Evolutionary conservation across 148 eudicot genomes (phyloP), one percentile per base, ranked within the genome.

Genomic region (Linanthus parryae): DNA sequence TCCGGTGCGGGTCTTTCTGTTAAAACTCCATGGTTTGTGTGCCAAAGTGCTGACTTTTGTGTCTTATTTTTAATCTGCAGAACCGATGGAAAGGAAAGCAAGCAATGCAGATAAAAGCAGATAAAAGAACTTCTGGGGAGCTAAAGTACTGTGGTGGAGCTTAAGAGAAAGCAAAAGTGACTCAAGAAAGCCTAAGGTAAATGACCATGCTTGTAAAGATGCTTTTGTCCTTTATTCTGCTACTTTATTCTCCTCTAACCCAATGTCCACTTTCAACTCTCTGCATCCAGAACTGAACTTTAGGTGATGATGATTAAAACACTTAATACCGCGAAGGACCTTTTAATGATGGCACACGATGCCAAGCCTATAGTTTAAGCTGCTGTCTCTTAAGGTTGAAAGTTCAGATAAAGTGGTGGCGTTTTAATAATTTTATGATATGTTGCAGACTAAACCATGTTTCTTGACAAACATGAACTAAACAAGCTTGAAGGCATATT

Each of bases 101-200:
- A 49, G 2, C 24, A 26, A 8, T 40, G 29, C 10, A 25, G 31
- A 53, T n/a, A n/a, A n/a, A n/a, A n/a, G 11, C 29, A 16, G 54
- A 40, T n/a, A n/a, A 40, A 39, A 40, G 30, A 54, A 10, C 35
- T 15, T n/a, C 15, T 49, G 22, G 25, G 27, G 21, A 37, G 24
- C 36, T 24, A 54, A 54, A 39, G 47, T 24, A 38, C 44, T 22
- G 47, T 54, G 33, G 47, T 15, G 36, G 47, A 37, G 42, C 58
- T 27, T 39, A 54, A 54, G n/a, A 40, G 44, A 24, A 54, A 54
- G 47, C 36, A 37, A 54, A 54, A 54, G 58, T 39, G 44, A 39
- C n/a, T 16, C 22, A 16, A 44, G 28, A 54, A 54, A 54, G 47
- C 58, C 40, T 31, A 12, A 26, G 30, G 26, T 34, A 16, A 2